Conservation (phyloP, 768 basidiomycete species). For the Lactarius akahatsu region DNA sequence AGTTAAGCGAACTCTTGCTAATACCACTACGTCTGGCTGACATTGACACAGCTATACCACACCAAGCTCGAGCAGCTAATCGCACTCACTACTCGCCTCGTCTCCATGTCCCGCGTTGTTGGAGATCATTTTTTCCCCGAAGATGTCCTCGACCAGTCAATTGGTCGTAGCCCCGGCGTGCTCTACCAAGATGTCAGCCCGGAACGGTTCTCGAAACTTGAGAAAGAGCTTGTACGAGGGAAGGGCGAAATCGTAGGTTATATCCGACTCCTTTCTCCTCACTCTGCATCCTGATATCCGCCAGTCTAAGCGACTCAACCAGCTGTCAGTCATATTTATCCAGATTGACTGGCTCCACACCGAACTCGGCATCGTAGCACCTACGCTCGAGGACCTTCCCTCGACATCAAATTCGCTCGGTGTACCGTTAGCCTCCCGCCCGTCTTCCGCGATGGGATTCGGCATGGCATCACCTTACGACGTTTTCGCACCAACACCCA, state of each 20-base stretch:
- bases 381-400: slow-evolving; percentile 49
- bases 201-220: slow-evolving; percentile 75
- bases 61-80: slow-evolving; percentile 75
- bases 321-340: slow-evolving; percentile 60
- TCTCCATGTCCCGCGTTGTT: slow-evolving; percentile 55
- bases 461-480: slow-evolving; percentile 18
- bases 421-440: slow-evolving; percentile 35
- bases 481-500: slow-evolving; percentile 37
- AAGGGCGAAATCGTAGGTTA: slow-evolving; percentile 80
- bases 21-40: slow-evolving; percentile 10
- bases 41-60: slow-evolving; percentile 56
- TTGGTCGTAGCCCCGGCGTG: slow-evolving; percentile 38
- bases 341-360: slow-evolving; percentile 82
- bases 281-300: background rate
- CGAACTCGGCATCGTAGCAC: slow-evolving; percentile 74
- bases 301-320: slow-evolving; percentile 65
- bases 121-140: slow-evolving; percentile 56
- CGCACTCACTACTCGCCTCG: slow-evolving; percentile 67
- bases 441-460: slow-evolving; percentile 37
- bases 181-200: slow-evolving; percentile 70
- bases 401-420: slow-evolving; percentile 33
- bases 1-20: slow-evolving; percentile 36
- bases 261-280: slow-evolving; percentile 4
- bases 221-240: slow-evolving; percentile 81
- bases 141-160: slow-evolving; percentile 54